phyloP scores from a whole-genome alignment of 1,139 yeast genomes.

The Suhomyces terraborum region DNA sequence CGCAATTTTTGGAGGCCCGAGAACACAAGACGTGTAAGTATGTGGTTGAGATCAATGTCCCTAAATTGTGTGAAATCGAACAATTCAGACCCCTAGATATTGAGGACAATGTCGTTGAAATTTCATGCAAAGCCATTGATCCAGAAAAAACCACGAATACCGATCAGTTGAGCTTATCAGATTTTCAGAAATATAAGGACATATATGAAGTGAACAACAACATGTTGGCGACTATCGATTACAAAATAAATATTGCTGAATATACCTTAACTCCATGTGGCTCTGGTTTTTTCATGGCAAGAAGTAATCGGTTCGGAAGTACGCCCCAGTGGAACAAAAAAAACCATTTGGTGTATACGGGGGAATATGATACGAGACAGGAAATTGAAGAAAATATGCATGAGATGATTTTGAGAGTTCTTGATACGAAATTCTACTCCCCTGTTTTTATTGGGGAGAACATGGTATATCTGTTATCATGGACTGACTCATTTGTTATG shows the following conservation, averaged over 20 bases:
- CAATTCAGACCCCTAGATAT: conserved; percentile 46
- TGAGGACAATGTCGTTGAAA: conserved; percentile 39
- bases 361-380: conserved; percentile 16
- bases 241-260: conserved; percentile 32
- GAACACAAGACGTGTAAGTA: conserved; percentile 79
- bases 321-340: conserved; percentile 22
- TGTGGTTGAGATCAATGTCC: conserved; percentile 58
- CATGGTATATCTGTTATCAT: conserved; percentile 22
- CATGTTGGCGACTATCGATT: conserved; percentile 11
- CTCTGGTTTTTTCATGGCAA: conserved; percentile 34
- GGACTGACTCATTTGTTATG: conserved; percentile 38
- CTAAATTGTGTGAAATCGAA: conserved; percentile 56
- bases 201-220: not conserved
- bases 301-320: conserved; percentile 19
- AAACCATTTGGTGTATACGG: conserved; percentile 26
- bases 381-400: conserved; percentile 27
- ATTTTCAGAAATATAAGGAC: conserved; percentile 3
- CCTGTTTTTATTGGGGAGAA: conserved; percentile 24
- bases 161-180: not conserved
- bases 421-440: conserved; percentile 32
- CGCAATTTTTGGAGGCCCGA: conserved; percentile 42
- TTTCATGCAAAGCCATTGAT: conserved; percentile 44
- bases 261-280: conserved; percentile 33
- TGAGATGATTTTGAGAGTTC: conserved; percentile 22
- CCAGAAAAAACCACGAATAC: conserved; percentile 11